A percentile compares a stretch with the other conserved stretches of the same genome.
phyloP scores from a whole-genome alignment of 2,329 filamentous ascomycete species.

The Cladophialophora yegresii region DNA sequence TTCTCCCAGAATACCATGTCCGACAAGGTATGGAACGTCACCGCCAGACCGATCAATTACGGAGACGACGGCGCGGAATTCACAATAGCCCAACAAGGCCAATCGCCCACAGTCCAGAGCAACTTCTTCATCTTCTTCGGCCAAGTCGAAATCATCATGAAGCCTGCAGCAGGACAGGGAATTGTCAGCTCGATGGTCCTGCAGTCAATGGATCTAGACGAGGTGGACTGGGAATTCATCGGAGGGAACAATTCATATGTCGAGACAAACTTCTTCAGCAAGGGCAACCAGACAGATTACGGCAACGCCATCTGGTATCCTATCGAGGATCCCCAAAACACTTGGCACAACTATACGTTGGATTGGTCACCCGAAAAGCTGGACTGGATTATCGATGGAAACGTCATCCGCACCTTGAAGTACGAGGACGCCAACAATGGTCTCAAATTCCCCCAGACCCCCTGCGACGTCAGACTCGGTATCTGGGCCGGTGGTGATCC shows the following conservation, averaged over 20 bases:
- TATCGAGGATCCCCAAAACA: slow-evolving; percentile 64
- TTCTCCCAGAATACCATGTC: slow-evolving; percentile 58
- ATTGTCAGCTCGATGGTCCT: slow-evolving; percentile 82
- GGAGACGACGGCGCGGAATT: slow-evolving; percentile 67
- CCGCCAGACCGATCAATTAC: slow-evolving; percentile 66
- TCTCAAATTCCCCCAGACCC: slow-evolving; percentile 85
- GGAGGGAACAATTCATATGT: slow-evolving; percentile 65
- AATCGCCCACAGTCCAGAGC: slow-evolving; percentile 76
- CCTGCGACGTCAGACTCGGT: slow-evolving; percentile 92
- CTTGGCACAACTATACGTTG: slow-evolving; percentile 82
- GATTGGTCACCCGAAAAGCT: slow-evolving; percentile 88
- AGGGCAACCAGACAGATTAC: slow-evolving; percentile 70
- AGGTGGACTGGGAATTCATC: slow-evolving; percentile 84
- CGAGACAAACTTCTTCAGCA: slow-evolving; percentile 75
- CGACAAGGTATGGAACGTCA: slow-evolving; percentile 66
- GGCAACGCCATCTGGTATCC: slow-evolving; percentile 67
- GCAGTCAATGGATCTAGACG: slow-evolving; percentile 79
- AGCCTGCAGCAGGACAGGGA: slow-evolving; percentile 71
- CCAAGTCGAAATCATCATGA: slow-evolving; percentile 73
- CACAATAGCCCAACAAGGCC: slow-evolving; percentile 67
- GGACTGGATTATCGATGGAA: slow-evolving; percentile 81
- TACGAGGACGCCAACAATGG: slow-evolving; percentile 66
- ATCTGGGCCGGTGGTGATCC: slow-evolving; percentile 90
- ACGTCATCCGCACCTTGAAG: slow-evolving; percentile 73
- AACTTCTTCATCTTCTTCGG: slow-evolving; percentile 87